phyloP scores from a whole-genome alignment of 208 protist species.

The Leishmania braziliensis region DNA sequence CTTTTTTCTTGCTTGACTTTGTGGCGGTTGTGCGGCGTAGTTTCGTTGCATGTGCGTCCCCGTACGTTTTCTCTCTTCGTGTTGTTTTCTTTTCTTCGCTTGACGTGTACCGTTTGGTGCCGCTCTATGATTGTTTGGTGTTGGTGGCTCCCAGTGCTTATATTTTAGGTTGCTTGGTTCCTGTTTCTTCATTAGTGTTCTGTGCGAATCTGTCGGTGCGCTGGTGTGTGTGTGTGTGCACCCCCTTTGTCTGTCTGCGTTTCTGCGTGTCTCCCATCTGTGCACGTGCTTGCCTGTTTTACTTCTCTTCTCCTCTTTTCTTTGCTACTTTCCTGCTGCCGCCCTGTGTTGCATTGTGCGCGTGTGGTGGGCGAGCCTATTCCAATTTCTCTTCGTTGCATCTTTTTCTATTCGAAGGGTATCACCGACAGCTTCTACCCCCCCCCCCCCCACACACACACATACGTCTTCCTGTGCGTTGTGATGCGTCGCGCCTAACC shows the following conservation, averaged over 20 bases:
- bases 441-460: too few relatives aligned
- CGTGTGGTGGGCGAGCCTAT: neutral
- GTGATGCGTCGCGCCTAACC: neutral
- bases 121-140: neutral
- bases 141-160: slow-evolving; percentile 3
- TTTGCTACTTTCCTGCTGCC: slow-evolving; percentile 13
- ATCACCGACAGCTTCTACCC: neutral
- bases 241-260: neutral
- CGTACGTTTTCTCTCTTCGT: slow-evolving; percentile 4
- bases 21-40: neutral
- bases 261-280: neutral
- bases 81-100: neutral
- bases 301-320: neutral
- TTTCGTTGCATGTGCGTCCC: too few relatives aligned
- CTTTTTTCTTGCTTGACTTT: neutral
- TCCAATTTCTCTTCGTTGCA: slow-evolving; percentile 2
- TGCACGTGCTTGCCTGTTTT: neutral
- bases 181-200: neutral
- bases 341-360: slow-evolving; percentile 1
- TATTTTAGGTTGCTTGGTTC: neutral
- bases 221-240: neutral
- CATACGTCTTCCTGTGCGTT: neutral
- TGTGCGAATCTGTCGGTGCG: slow-evolving; percentile 5
- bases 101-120: neutral
- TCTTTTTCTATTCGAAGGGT: neutral